Conservation (phyloP, 306 rosid genomes). For the Lathyrus oleraceus region DNA sequence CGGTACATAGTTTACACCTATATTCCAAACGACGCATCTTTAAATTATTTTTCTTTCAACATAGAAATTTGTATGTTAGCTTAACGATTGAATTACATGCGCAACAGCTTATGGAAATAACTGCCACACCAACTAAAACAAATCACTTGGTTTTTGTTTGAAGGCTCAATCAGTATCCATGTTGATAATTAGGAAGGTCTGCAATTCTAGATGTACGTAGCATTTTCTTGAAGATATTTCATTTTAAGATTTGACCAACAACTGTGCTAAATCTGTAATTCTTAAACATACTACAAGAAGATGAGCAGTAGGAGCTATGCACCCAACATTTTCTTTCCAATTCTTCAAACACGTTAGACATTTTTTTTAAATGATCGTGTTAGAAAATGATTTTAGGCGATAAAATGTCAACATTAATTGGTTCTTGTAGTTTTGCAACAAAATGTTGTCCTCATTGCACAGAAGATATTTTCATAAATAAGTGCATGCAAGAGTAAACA, state of each 20-base stretch:
- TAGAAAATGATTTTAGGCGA: not conserved
- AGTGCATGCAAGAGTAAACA: slow-evolving; percentile 3
- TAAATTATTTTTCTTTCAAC: not conserved
- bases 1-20: not conserved
- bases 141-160: not conserved
- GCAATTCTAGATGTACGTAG: not conserved
- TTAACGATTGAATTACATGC: not conserved
- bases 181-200: not conserved
- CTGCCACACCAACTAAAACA: not conserved
- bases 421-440: not conserved
- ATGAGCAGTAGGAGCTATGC: not conserved
- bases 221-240: not conserved
- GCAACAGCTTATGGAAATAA: not conserved
- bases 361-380: not conserved
- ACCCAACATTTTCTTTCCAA: not conserved
- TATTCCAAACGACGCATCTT: not conserved
- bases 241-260: not conserved
- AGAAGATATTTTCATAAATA: slow-evolving; percentile 14
- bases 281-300: slow-evolving; percentile 1
- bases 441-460: not conserved
- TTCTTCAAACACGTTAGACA: not conserved
- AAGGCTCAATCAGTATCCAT: not conserved
- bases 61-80: not conserved
- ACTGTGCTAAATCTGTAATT: slow-evolving; percentile 2
- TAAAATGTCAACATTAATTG: not conserved